phyloP scores from a whole-genome alignment of 2,329 filamentous ascomycete genomes.

The Aspergillus fijiensis region DNA sequence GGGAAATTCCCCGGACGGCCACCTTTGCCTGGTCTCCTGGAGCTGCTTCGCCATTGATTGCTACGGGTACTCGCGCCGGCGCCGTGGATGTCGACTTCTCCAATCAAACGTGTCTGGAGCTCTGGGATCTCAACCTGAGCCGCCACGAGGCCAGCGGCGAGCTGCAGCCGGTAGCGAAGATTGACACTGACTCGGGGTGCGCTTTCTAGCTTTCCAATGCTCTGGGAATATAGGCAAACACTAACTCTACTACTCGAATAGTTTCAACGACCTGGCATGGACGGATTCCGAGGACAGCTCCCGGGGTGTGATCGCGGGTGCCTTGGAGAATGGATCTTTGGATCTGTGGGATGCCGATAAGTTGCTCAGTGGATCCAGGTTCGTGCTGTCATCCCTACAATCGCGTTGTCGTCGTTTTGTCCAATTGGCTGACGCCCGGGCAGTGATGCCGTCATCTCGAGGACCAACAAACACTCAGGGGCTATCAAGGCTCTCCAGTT shows the following conservation, averaged over 20 bases:
- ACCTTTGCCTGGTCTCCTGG: slow-evolving; percentile 96
- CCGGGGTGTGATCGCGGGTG: slow-evolving; percentile 88
- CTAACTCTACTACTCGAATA: slow-evolving; percentile 43
- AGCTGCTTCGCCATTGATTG: slow-evolving; percentile 74
- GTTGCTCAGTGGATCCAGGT: slow-evolving; percentile 55
- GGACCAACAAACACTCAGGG: slow-evolving; percentile 85
- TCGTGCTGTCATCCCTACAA: slow-evolving; percentile 19
- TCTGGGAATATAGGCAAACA: background rate
- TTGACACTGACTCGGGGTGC: slow-evolving; percentile 85
- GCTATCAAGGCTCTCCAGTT: slow-evolving; percentile 94
- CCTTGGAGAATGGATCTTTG: slow-evolving; percentile 88
- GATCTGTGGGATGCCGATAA: slow-evolving; percentile 89
- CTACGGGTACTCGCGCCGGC: slow-evolving; percentile 90
- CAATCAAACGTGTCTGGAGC: slow-evolving; percentile 90
- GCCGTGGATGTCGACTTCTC: slow-evolving; percentile 97
- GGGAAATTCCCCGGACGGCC: slow-evolving; percentile 94
- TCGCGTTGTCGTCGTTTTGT: background rate
- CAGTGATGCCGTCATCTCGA: slow-evolving; percentile 76
- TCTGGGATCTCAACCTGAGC: slow-evolving; percentile 91
- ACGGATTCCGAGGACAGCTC: slow-evolving; percentile 75
- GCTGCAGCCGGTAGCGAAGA: slow-evolving; percentile 78
- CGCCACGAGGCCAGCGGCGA: slow-evolving; percentile 73
- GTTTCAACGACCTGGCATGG: slow-evolving; percentile 98
- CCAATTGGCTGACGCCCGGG: slow-evolving; percentile 19
- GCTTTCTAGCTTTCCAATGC: background rate